phyloP scores from a whole-genome alignment of 345 rosid genomes.

The Erysimum cheiranthoides region DNA sequence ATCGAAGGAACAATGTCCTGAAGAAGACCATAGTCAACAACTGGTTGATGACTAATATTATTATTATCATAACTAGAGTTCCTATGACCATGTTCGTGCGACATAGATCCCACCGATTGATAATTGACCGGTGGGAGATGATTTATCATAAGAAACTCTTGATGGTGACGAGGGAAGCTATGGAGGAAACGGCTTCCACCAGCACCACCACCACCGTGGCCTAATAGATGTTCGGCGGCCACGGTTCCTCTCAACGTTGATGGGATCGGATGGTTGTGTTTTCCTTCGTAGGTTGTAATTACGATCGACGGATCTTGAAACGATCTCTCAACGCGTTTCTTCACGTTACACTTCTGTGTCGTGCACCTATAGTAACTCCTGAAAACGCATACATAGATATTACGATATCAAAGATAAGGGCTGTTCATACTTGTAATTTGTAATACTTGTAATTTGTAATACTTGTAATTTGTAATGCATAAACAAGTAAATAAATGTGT shows the following conservation, averaged over 20 bases:
- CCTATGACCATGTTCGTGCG: slow-evolving; percentile 7
- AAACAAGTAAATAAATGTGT: slow-evolving; percentile 6
- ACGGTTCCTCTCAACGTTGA: slow-evolving; percentile 61
- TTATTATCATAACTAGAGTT: slow-evolving; percentile 20
- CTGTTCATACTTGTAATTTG: neutral
- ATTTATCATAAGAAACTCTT: slow-evolving; percentile 36
- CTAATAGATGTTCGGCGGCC: slow-evolving; percentile 32
- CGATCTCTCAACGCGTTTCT: slow-evolving; percentile 86
- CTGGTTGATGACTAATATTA: slow-evolving; percentile 12
- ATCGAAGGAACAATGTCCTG: slow-evolving; percentile 47
- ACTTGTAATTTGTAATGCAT: neutral
- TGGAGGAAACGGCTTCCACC: slow-evolving; percentile 20
- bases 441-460: neutral
- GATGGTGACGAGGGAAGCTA: slow-evolving; percentile 32
- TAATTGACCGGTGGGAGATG: neutral
- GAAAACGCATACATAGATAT: neutral
- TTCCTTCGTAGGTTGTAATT: slow-evolving; percentile 85
- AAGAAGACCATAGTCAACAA: slow-evolving; percentile 47
- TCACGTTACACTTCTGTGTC: slow-evolving; percentile 79
- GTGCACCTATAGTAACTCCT: slow-evolving; percentile 97
- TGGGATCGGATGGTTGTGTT: slow-evolving; percentile 79
- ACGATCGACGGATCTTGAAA: slow-evolving; percentile 78
- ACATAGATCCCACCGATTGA: slow-evolving; percentile 24
- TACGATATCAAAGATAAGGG: neutral
- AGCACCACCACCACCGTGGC: slow-evolving; percentile 17